These are phyloP conservation scores for Sicyos edulis DNA, from an alignment of 306 rosid genomes.

Conservation along the genomic window DNA sequence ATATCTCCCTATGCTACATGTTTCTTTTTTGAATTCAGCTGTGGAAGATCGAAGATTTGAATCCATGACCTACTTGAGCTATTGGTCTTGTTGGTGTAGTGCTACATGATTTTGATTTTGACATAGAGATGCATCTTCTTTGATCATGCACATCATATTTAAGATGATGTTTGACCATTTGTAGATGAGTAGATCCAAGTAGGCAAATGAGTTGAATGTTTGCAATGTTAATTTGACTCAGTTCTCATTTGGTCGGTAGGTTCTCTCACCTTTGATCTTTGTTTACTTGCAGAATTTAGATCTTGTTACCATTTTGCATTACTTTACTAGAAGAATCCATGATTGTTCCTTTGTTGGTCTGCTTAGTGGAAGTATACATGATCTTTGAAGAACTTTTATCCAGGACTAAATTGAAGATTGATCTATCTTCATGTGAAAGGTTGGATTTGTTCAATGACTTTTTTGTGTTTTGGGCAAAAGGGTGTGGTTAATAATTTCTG, in stretches of 20 bases:
- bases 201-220: not conserved
- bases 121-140: not conserved
- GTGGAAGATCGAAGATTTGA: no score
- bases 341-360: not conserved
- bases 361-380: not conserved
- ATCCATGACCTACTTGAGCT: no score
- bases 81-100: no score
- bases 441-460: not conserved
- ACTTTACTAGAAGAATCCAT: not conserved
- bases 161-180: not conserved
- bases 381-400: not conserved
- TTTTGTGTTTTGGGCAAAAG: not conserved
- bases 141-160: not conserved
- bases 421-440: not conserved
- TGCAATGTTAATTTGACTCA: not conserved
- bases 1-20: slow-evolving; percentile 18
- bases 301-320: not conserved
- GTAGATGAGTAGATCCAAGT: not conserved
- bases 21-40: not conserved
- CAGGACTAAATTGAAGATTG: not conserved
- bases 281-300: not conserved
- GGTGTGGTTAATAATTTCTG: not conserved
- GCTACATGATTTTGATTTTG: not conserved
- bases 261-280: not conserved
- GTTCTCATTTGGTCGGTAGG: slow-evolving; percentile 1